Evolutionary conservation across 139 green algal species (phyloP), one percentile per base, ranked within the genome.

Genomic region (Ettlia oleoabundans): DNA sequence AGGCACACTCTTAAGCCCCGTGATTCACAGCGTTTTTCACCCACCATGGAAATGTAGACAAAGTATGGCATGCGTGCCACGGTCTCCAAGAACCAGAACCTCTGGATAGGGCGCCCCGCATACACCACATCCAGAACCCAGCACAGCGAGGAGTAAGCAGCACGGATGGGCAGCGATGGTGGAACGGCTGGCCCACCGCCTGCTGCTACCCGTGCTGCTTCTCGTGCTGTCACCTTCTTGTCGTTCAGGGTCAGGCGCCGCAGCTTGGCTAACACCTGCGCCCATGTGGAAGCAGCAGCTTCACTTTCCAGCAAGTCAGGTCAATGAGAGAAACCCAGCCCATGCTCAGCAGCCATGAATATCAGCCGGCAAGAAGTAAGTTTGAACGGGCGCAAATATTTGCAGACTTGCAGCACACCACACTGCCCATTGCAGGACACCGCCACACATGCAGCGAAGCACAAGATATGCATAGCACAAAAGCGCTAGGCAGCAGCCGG

Each of bases 61-160:
- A 99, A 98, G 91, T 99, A 99, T 0, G 96, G 96, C 92, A 99
- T 98, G 70, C 96, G 90, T 0, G 96, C 95, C 37, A 97, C 92
- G 1, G 87, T 94, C 88, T 99, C 96, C 64, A 99, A 84, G 73
- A 99, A 94, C 96, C 96, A 99, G 84, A 96, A 96, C 41, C 93
- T 86, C 78, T 82, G 89, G 73, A 96, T 92, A 62, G 94, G 94
- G 13, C 94, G 86, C 77, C 92, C 92, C 47, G 89, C 84, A 81
- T 91, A 98, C 21, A 92, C 37, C 2, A 92, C 58, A 83, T 98
- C 94, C 88, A 98, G 76, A 40, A 93, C 35, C 73, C 73, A 80
- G 73, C 73, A 80, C 3, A 80, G 73, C 78, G 69, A 70, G 13
- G 67, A 71, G 89, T 97, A 97, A n/a, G 91, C 86, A 4, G 74